A percentile compares a stretch with the other conserved stretches of the same genome.
Evolutionary conservation across 129 eudicot species (phyloP).

Genomic region (Helianthus tuberosus): DNA sequence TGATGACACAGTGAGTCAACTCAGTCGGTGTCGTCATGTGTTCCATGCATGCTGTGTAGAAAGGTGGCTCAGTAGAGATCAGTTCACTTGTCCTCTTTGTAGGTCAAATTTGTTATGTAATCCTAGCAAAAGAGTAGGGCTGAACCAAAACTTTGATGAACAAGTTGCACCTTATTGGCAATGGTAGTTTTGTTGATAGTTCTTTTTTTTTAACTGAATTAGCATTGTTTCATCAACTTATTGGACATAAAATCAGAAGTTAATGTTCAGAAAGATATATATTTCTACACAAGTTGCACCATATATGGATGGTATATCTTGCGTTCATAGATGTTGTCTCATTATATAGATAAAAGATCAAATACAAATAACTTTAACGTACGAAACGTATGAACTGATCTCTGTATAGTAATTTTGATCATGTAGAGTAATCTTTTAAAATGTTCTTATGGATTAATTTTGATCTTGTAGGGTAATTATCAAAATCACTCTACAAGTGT

Average conservation of each 20-base stretch:
- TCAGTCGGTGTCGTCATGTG: constrained; percentile 53
- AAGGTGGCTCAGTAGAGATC: constrained; percentile 46
- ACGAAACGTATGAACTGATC: no score
- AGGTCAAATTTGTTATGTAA: constrained; percentile 45
- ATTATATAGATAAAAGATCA: no score
- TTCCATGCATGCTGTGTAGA: constrained; percentile 63
- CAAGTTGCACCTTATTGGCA: constrained; percentile 25
- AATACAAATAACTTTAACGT: no score
- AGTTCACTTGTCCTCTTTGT: constrained; percentile 53
- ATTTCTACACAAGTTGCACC: no score
- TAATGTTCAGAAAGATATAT: neutral
- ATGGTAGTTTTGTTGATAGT: constrained; percentile 10
- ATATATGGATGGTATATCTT: no score
- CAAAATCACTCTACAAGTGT: no score
- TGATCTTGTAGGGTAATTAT: no score
- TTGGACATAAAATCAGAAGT: constrained; percentile 17
- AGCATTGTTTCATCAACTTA: constrained; percentile 1
- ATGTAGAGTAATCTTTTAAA: no score
- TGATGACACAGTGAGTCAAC: constrained; percentile 58
- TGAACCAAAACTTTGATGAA: constrained; percentile 16
- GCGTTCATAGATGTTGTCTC: no score
- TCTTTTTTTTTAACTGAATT: neutral
- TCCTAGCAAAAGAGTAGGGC: constrained; percentile 14
- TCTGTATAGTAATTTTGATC: no score
- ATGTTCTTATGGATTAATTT: no score